Base-by-base conservation (phyloP, 1,284 basidiomycete species). In the Heliocybe sulcata region DNA sequence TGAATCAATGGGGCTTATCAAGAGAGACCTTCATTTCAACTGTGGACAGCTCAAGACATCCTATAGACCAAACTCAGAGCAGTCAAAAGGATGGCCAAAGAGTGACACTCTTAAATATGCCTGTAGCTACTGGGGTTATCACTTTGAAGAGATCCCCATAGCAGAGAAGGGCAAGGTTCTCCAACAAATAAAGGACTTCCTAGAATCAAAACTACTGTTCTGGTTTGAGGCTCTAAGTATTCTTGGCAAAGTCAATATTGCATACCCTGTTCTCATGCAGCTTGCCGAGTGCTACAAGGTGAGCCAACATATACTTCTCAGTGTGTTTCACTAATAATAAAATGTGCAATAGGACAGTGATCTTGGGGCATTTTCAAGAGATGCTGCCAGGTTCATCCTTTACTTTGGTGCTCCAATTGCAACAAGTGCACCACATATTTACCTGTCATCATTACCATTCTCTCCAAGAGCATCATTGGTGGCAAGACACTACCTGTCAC, bases 191-290 rank as follows among this genome's bases (percentile, higher is more conserved):
- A 16, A 22, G 35, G 29, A 22, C 12, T 58, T 61, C 25, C 25
- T 62, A 16, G 20, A 31, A 12, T 22, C 38, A 1, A 54, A 56
- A 14, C 26, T 62, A 11, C 52, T 62, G 23, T 61, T 47, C 38
- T 62, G 60, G 60, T 29, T 62, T 22, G 60, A 62, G 45, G 60
- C 57, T 11, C 16, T 56, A 16, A 62, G 60, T 51, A 3, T 59
- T 1, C n/a, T 53, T 12, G 11, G 48, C 3, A 45, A 35, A 12
- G 29, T 58, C 22, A 45, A 52, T 25, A 35, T 20, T 53, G 51
- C 45, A 25, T 19, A n/a, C 12, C 3, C 23, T 25, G 53, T 29
- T 2, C 20, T 31, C 8, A 26, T 33, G 9, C 4, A 38, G 23
- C 22, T 38, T 35, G 29, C 35, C 8, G n/a, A 27, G 12, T 51